Base-by-base conservation (phyloP, 306 rosid genomes). In the Lathyrus oleraceus region DNA sequence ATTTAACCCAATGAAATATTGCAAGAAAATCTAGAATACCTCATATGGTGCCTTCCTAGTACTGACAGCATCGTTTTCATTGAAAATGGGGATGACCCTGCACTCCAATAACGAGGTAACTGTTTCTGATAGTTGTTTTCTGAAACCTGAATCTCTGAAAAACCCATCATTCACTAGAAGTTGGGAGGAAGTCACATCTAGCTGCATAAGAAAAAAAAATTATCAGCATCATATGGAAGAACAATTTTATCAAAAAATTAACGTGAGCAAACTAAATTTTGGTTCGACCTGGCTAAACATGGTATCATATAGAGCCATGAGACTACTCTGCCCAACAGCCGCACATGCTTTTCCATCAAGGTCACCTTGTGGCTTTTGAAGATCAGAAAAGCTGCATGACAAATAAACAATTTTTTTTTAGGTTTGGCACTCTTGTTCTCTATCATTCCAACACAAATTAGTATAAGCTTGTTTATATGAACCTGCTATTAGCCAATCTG, bases 291-390 rank as follows among this genome's bases (percentile, higher is more conserved):
- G 97, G 77, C 96, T 87, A 72, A 94, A 94, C 97, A 94, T 88
- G 25, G 97, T 79, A 79, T 94, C 98, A 75, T 94, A 94, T 8
- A 94, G 95, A 79, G 98, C 98, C 98, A 94, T 94, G 73, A 94
- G 98, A 79, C 98, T 88, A 47, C 97, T 88, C 84, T 94, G 97
- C 25, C 98, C 98, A 67, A 94, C 98, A 62, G 97, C 88, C 2
- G 98, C 97, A 74, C 98, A 88, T 36, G 98, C 95, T 78, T 94
- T 94, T 65, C 97, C 98, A 80, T 88, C 98, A 61, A 88, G 82
- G 10, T 86, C 95, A 48, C 69, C 32, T 65, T 84, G 92, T 62
- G 96, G 91, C 78, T 87, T 84, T 80, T 87, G 97, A 40, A 90
- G 97, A 81, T 90, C 98, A 85, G 96, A 81, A 81, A 94, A 94